phyloP scores from a whole-genome alignment of 2,329 filamentous ascomycete species.

The Penicillium sp. region DNA sequence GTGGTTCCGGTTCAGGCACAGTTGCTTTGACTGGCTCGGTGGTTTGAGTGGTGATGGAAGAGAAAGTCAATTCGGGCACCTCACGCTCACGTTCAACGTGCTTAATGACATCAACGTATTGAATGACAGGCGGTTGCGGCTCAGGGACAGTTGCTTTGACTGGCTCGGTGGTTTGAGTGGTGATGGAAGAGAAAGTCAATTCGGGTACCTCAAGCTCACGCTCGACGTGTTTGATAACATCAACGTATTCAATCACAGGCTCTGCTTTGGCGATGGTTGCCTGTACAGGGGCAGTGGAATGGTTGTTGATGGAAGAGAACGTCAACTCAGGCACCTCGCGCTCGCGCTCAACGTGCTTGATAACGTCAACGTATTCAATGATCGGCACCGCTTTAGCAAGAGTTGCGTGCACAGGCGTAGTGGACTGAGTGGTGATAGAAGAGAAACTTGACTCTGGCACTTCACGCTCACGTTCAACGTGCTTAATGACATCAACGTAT shows the following conservation, averaged over 20 bases:
- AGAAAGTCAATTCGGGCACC: slow-evolving; percentile 26
- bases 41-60: slow-evolving; percentile 31
- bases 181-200: slow-evolving; percentile 32
- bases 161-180: slow-evolving; percentile 30
- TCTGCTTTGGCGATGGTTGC: slow-evolving; percentile 10
- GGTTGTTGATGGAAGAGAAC: slow-evolving; percentile 30
- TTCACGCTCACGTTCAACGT: slow-evolving; percentile 10
- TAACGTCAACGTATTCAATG: slow-evolving; percentile 8
- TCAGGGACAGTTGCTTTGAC: slow-evolving; percentile 21
- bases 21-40: slow-evolving; percentile 27
- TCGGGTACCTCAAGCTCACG: slow-evolving; percentile 12
- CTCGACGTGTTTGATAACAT: slow-evolving; percentile 8
- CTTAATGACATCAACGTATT: slow-evolving; percentile 6
- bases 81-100: slow-evolving; percentile 11
- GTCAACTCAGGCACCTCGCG: slow-evolving; percentile 25
- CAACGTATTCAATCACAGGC: slow-evolving; percentile 18
- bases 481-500: slow-evolving; percentile 6
- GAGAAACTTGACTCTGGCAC: slow-evolving; percentile 29
- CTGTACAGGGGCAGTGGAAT: slow-evolving; percentile 35
- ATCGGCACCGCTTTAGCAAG: slow-evolving; percentile 19
- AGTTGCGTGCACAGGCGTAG: slow-evolving; percentile 27
- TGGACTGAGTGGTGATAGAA: slow-evolving; percentile 30
- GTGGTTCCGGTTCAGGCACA: slow-evolving; percentile 20
- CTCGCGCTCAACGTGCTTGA: slow-evolving; percentile 13
- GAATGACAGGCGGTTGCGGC: slow-evolving; percentile 14